These are phyloP conservation scores for Fusarium chuoi DNA, from an alignment of 2,329 filamentous ascomycete species.

Conservation along the genomic window DNA sequence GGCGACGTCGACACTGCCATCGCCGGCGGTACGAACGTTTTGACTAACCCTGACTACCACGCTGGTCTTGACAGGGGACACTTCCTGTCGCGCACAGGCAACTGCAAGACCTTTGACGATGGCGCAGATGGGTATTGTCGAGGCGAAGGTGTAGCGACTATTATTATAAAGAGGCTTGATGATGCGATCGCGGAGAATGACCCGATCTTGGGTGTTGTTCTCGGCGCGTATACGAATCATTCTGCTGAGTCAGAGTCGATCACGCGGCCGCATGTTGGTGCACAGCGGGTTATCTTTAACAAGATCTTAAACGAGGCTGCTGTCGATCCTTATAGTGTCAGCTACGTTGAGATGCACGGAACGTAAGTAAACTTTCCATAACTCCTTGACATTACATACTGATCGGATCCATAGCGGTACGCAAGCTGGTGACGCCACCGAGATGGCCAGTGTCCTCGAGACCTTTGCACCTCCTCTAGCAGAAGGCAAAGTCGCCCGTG, in stretches of 20 bases:
- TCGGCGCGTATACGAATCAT: conserved; percentile 74
- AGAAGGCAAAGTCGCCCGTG: not conserved
- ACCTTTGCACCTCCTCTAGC: conserved; percentile 56
- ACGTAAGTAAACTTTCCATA: not conserved
- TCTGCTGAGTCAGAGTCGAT: conserved; percentile 77
- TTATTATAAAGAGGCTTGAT: conserved; percentile 62
- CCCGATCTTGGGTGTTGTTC: conserved; percentile 71
- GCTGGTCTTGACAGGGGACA: conserved; percentile 71
- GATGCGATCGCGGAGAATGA: conserved; percentile 67
- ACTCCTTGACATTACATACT: rapidly evolving
- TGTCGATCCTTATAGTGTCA: conserved; percentile 79
- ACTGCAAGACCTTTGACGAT: conserved; percentile 63
- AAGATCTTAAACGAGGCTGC: conserved; percentile 76
- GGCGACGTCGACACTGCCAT: conserved; percentile 84
- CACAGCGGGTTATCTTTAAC: conserved; percentile 70
- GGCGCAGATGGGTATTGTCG: conserved; percentile 69
- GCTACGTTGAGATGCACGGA: conserved; percentile 92
- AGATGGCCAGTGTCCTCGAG: conserved; percentile 80
- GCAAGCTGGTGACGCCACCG: conserved; percentile 84
- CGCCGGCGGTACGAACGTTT: conserved; percentile 77
- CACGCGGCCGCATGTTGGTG: conserved; percentile 73
- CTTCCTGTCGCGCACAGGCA: conserved; percentile 64
- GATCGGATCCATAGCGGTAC: not conserved
- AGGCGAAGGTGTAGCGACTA: conserved; percentile 58
- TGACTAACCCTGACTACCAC: conserved; percentile 74